Percentiles rank a stretch among this genome's conserved stretches.
Conservation (phyloP, 2,329 filamentous ascomycete species). For the Torrubiella hemipterigena region DNA sequence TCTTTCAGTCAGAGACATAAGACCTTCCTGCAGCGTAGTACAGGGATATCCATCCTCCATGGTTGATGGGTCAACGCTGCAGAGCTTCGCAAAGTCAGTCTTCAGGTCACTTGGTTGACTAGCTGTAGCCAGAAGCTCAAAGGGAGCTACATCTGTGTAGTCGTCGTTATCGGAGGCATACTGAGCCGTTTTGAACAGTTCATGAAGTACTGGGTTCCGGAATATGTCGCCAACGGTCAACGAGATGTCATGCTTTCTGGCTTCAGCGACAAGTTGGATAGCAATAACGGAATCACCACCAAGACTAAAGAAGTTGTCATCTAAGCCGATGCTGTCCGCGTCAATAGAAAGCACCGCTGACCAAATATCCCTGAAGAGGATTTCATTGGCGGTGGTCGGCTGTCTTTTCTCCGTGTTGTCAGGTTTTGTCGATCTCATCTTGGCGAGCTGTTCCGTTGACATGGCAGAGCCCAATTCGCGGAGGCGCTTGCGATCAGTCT, state of each 20-base stretch:
- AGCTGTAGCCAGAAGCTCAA: slow-evolving; percentile 5
- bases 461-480: background rate
- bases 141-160: rapidly evolving
- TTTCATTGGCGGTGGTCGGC: slow-evolving; percentile 23
- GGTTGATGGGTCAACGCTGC: too few species aligned
- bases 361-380: slow-evolving; percentile 23
- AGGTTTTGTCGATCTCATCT: slow-evolving; percentile 17
- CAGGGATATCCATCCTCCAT: slow-evolving; percentile 7
- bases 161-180: slow-evolving; percentile 1
- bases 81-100: too few species aligned
- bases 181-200: slow-evolving; percentile 6
- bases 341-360: slow-evolving; percentile 20
- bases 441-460: too few species aligned
- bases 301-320: slow-evolving; percentile 32
- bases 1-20: slow-evolving; percentile 8
- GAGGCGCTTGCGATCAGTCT: background rate
- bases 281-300: slow-evolving; percentile 23
- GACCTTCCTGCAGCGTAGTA: slow-evolving; percentile 7
- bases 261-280: slow-evolving; percentile 12
- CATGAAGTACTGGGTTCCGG: slow-evolving; percentile 5
- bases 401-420: slow-evolving; percentile 12
- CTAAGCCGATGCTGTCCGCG: slow-evolving; percentile 17
- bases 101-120: slow-evolving; percentile 5
- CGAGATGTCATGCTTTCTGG: slow-evolving; percentile 9
- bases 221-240: slow-evolving; percentile 8